Evolutionary conservation across 1,284 basidiomycete species (phyloP).

Genomic region (Bjerkandera adusta): DNA sequence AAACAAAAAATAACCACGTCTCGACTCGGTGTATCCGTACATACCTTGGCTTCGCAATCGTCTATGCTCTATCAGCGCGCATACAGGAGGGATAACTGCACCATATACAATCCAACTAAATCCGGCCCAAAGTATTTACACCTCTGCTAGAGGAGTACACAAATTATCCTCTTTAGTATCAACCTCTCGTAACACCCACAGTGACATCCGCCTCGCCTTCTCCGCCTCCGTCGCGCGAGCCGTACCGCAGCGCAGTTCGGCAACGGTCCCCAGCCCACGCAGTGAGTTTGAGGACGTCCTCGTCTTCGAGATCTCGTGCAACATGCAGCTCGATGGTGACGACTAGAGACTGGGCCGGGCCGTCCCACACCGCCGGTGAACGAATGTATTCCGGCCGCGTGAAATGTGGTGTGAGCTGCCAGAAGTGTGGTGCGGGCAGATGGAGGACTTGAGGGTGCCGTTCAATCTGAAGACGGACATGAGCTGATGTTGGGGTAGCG

Average conservation of each 20-base stretch:
- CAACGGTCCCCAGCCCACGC: constrained; percentile 71
- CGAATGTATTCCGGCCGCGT: constrained; percentile 24
- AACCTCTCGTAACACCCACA: constrained; percentile 42
- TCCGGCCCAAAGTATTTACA: constrained; percentile 3
- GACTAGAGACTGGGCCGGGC: constrained; percentile 53
- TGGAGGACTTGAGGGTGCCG: constrained; percentile 76
- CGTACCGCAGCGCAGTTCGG: constrained; percentile 35
- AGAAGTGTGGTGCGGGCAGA: constrained; percentile 80
- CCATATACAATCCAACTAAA: constrained; percentile 9
- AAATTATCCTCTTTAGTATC: not conserved
- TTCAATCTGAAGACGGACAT: constrained; percentile 59
- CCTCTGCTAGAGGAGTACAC: not conserved
- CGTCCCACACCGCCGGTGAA: constrained; percentile 11
- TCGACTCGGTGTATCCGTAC: not conserved
- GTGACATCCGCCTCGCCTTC: constrained; percentile 43
- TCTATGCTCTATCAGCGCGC: not conserved
- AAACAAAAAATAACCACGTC: constrained; percentile 13
- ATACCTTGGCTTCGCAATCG: not conserved
- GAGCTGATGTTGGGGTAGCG: constrained; percentile 1
- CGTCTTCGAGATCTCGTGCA: constrained; percentile 62
- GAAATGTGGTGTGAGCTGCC: constrained; percentile 69
- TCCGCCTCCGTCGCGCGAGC: constrained; percentile 27
- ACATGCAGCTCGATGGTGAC: constrained; percentile 83
- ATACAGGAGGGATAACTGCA: too few relatives aligned
- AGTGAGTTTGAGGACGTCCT: constrained; percentile 71